Evolutionary conservation across 1,284 basidiomycete species (phyloP), one percentile per base, ranked within the genome.

Genomic region (Inonotus obliquus): DNA sequence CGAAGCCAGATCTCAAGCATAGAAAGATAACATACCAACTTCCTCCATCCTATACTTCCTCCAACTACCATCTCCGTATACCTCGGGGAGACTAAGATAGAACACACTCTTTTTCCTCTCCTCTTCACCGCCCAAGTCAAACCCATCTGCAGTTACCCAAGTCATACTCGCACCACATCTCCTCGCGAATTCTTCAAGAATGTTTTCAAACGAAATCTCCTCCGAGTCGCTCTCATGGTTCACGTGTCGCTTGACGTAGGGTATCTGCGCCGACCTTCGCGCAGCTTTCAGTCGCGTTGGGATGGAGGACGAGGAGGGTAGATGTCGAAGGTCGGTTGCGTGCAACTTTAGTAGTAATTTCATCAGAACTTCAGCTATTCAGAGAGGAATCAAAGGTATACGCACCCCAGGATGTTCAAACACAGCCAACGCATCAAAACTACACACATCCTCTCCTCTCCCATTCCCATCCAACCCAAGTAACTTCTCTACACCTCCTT

Each of bases 341-440:
- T 86, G 87, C 1, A 87, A 74, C 89, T 90, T 38, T 35, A 45
- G 51, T 35, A 29, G 29, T 32, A 62, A 45, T 21, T 27, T 45
- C 21, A 57, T 23, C 19, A 57, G 57, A 44, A 51, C 32, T 32
- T 38, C n/a, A 60, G 41, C 63, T 25, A 48, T 2, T 44, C 32
- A n/a, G 25, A 49, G 25, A 11, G 47, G 10, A 23, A 19, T 19
- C 13, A 49, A 35, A 54, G 32, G 35, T 48, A 54, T 38, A 75
- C 82, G 66, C 71, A 90, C 89, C 35, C 86, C 86, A 27, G 83
- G 81, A 61, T 91, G 89, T 66, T 87, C 79, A 49, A 89, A 74
- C 5, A 91, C 68, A 17, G 90, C 74, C 23, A 91, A 70, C 44
- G 84, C 83, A 69, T 89, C 84, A 65, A 84, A 80, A 13, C 75